Evolutionary conservation across 495 filamentous ascomycete genomes (phyloP), one percentile per base, ranked within the genome.

Genomic region (Xylaria intraflava): DNA sequence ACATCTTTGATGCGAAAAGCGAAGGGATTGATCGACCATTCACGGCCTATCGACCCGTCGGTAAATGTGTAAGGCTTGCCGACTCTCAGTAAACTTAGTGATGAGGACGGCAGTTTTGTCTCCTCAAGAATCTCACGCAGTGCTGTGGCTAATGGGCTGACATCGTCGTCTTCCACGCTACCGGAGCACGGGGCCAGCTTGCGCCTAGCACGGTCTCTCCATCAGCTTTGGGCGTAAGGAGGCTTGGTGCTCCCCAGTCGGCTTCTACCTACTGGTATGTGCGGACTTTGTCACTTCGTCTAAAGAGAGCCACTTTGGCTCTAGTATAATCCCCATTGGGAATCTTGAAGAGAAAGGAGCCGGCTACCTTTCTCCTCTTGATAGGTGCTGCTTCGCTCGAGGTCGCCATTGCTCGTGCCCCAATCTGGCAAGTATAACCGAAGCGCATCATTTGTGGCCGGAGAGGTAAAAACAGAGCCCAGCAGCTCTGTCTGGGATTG

Each of bases 1-100:
- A 62, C 45, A 1, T 62, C 54, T 36, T 75, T 78, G 10, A 86
- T 69, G 7, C 68, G 68, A 55, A 81, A 88, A 1, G 73, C 72
- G 56, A 86, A 86, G 2, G 84, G 81, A 46, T 82, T 71, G 36
- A 88, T 70, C 6, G 72, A 85, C 84, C 83, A 88, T 60, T 77
- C 65, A 5, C 80, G 77, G 10, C 69, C 62, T 11, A 84, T 59
- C 8, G 69, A 67, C 2, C 62, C 36, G 54, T 87, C 84, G 12
- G 51, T 53, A 54, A 87, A 84, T 8, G 72, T 66, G 60, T 77
- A 87, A 20, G 75, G 71, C 44, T 83, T 81, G 14, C 84, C 84
- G 3, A 73, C 70, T 30, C 82, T 75, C 54, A 81, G 73, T 16
- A 82, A 69, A 1, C 65, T 60, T 17, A 85, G 49, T 0, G 76